Conservation (phyloP, 2,329 filamentous ascomycete species). For the Cordyceps javanica region DNA sequence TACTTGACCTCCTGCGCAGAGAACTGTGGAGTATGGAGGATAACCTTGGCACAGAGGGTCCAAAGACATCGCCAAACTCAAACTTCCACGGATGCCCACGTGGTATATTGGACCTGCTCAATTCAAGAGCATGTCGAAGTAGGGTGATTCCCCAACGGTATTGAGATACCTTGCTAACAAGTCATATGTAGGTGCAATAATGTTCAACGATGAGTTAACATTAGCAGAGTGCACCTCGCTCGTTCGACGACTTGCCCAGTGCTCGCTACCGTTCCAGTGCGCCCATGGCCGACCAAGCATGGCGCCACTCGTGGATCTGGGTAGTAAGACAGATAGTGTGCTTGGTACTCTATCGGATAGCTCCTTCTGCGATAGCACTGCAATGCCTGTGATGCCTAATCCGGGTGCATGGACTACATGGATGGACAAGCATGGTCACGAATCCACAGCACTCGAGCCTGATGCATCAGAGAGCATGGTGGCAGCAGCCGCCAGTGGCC, state of each 20-base stretch:
- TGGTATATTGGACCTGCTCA: constrained; percentile 68
- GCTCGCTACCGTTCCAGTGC: constrained; percentile 74
- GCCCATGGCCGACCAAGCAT: constrained; percentile 70
- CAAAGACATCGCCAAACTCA: constrained; percentile 11
- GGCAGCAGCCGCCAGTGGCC: too few species aligned
- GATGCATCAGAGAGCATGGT: neutral
- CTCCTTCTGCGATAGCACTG: neutral
- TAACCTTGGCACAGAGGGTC: constrained; percentile 15
- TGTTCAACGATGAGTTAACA: constrained; percentile 72
- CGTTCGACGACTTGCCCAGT: constrained; percentile 50
- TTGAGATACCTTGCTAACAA: constrained; percentile 9
- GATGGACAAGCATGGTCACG: constrained; percentile 9
- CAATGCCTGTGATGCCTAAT: neutral
- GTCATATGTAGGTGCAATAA: constrained; percentile 52
- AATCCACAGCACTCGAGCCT: neutral
- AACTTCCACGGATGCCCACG: constrained; percentile 64
- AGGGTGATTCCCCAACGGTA: constrained; percentile 17
- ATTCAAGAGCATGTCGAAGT: constrained; percentile 71
- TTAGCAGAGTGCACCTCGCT: constrained; percentile 52
- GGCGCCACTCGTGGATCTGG: constrained; percentile 54
- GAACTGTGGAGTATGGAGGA: constrained; percentile 66
- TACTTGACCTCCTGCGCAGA: constrained; percentile 67
- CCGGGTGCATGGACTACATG: constrained; percentile 20
- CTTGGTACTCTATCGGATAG: neutral
- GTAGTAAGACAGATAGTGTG: constrained; percentile 15